These are phyloP conservation scores for Psidium guajava DNA, from an alignment of 345 rosid species.

Conservation along the genomic window DNA sequence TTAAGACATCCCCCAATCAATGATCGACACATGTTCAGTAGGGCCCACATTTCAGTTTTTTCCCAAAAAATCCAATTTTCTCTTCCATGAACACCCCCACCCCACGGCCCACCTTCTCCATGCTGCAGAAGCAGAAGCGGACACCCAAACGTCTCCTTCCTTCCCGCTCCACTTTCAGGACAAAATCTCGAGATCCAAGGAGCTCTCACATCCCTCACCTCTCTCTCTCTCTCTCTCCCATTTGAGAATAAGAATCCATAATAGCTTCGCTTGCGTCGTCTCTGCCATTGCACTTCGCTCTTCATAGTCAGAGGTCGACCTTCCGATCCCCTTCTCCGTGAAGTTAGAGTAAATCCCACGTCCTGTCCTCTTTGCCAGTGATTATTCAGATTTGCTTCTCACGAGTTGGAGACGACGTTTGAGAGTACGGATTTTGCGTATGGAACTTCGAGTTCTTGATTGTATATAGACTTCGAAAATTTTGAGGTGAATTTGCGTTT, in stretches of 20 bases:
- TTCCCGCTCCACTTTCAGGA: not conserved
- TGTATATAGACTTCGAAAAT: not conserved
- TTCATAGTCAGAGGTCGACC: not conserved
- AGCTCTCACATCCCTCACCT: not conserved
- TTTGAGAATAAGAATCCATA: not conserved
- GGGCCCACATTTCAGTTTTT: too few relatives aligned
- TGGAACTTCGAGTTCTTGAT: too few relatives aligned
- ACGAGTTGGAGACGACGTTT: too few relatives aligned
- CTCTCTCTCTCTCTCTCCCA: not conserved
- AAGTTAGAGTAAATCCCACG: not conserved
- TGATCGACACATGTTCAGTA: too few relatives aligned
- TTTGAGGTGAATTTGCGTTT: not conserved
- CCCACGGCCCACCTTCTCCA: too few relatives aligned
- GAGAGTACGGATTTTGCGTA: too few relatives aligned
- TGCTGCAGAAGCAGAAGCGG: not conserved
- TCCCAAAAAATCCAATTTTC: too few relatives aligned
- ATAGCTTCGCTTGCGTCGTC: not conserved
- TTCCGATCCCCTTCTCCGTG: not conserved
- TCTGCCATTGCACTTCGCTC: not conserved
- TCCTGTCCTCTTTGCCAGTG: not conserved
- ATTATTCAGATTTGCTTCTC: too few relatives aligned
- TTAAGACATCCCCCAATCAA: too few relatives aligned
- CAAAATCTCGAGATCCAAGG: not conserved
- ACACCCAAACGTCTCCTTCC: not conserved
- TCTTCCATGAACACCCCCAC: too few relatives aligned